phyloP scores from a whole-genome alignment of 169 alveolate genomes.

The Plasmodium ovale region DNA sequence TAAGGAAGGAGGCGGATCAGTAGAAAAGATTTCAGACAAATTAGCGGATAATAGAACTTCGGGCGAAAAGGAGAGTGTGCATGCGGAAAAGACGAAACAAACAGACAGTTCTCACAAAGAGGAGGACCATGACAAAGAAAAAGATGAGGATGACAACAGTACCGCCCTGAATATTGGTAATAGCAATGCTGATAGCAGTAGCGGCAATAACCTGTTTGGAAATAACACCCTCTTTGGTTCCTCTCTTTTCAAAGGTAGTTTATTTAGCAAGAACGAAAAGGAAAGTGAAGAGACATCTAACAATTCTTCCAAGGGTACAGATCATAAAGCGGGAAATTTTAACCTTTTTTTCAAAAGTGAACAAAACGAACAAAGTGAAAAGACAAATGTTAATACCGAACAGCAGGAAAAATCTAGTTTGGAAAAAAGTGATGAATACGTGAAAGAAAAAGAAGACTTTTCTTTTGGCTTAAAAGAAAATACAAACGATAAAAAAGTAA shows the following conservation, averaged over 20 bases:
- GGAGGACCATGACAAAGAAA: background rate
- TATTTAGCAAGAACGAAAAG: background rate
- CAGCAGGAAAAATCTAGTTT: background rate
- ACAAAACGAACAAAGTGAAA: background rate
- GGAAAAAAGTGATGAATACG: background rate
- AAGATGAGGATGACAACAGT: background rate
- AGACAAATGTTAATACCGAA: background rate
- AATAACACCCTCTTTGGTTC: slow-evolving; percentile 12
- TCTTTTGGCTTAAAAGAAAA: slow-evolving; percentile 3
- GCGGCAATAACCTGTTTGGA: slow-evolving; percentile 1
- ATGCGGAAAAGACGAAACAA: background rate
- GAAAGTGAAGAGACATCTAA: slow-evolving; percentile 1
- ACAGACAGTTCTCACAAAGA: background rate
- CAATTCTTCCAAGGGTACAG: background rate
- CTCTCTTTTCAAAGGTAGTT: slow-evolving; percentile 8
- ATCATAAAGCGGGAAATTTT: background rate
- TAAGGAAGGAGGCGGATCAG: background rate
- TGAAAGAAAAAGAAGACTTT: slow-evolving; percentile 1
- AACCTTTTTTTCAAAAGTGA: background rate
- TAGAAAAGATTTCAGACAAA: background rate
- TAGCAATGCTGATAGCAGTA: background rate
- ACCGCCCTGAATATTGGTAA: background rate
- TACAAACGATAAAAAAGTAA: slow-evolving; percentile 10
- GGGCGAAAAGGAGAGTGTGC: background rate
- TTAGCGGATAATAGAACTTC: background rate